Evolutionary conservation across 371 early-diverging fungal genomes (phyloP), one percentile per base, ranked within the genome.

Genomic region (Mortierella sp.): DNA sequence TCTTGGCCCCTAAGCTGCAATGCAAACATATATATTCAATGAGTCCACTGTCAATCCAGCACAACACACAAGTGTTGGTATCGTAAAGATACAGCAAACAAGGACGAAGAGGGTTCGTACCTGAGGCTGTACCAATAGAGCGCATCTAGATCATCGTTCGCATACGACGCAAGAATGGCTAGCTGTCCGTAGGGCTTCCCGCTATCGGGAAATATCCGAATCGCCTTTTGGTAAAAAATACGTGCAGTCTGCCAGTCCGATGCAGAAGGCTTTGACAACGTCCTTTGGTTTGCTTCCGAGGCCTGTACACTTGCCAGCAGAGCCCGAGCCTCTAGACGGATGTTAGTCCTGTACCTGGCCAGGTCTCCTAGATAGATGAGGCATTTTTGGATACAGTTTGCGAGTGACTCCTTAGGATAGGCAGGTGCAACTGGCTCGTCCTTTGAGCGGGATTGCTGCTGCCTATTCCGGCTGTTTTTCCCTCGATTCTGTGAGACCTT

Each of bases 91-190:
- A 43, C 14, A 53, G 39, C 21, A 30, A 9, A 7, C 37, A n/a
- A 34, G 4, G 17, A 42, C 17, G 19, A 2, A 37, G 24, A 28
- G 49, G 30, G 4, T 11, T 34, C 50, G 39, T 64, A 81, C 82
- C 82, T 81, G 21, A 80, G 69, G 37, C 67, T 69, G 62, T 83
- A 79, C 81, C 82, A 83, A 50, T 82, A 83, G 19, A 83, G 59
- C 9, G 75, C 65, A 55, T 82, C 81, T 27, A 83, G 50, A 42
- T 79, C 76, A 31, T 80, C 72, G 57, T 56, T 60, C 11, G 69
- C 56, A 53, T 80, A 78, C 3, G 72, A 53, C 6, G 84, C 76
- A 21, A 83, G 69, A 39, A 81, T 72, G 31, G 84, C 84, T 15
- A 83, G 44, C 48, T 83, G 84, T 6, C 76, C 78, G 56, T 82